Evolutionary conservation across 345 rosid species (phyloP).

Genomic region (Eucalyptus curtisii): DNA sequence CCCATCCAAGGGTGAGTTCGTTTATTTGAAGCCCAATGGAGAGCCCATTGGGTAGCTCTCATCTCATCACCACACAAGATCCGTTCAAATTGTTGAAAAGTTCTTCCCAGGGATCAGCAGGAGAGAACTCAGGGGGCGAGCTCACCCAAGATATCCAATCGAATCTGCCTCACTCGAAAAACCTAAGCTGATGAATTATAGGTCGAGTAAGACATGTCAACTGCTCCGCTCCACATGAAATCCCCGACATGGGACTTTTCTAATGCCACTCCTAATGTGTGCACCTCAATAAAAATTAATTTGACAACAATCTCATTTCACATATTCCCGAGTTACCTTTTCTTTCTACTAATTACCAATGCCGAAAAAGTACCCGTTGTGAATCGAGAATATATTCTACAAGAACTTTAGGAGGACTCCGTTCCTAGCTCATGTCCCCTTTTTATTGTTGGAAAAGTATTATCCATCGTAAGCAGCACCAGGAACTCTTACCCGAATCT

Average conservation of each 20-base stretch:
- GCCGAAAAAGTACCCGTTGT: fast-evolving
- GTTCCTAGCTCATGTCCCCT: not conserved
- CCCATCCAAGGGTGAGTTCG: not conserved
- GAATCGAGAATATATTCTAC: not conserved
- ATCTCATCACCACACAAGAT: not conserved
- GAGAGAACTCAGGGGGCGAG: not conserved
- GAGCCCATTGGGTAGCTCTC: not conserved
- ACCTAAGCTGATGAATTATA: not conserved
- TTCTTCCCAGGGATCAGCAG: not conserved
- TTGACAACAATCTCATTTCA: not conserved
- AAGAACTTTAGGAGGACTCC: not conserved
- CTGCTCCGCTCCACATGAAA: not conserved
- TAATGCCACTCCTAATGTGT: not conserved
- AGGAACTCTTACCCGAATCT: not conserved
- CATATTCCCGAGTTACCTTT: not conserved
- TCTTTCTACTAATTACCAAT: not conserved
- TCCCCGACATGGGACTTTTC: not conserved
- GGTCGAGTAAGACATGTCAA: not conserved
- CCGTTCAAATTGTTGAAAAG: not conserved
- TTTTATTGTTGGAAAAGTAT: not conserved
- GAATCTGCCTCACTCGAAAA: not conserved
- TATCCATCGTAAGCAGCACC: not conserved
- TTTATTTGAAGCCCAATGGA: not conserved
- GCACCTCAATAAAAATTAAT: not conserved
- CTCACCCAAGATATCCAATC: not conserved